Evolutionary conservation across 441 rosid genomes (phyloP).

Genomic region (Capsella rubella): DNA sequence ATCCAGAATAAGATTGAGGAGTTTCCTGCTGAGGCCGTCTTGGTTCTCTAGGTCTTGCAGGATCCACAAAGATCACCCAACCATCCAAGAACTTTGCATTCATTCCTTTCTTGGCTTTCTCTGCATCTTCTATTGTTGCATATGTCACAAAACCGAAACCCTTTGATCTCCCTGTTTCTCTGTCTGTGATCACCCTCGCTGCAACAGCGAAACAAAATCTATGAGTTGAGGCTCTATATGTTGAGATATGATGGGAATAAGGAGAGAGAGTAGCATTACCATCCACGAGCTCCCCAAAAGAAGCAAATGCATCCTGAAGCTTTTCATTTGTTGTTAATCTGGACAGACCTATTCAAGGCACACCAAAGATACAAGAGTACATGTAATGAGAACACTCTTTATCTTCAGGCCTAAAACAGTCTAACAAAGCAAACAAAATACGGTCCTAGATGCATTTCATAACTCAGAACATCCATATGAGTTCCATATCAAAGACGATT

Average conservation of each 20-base stretch:
- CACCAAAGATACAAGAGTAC: slow-evolving; percentile 12
- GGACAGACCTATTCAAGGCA: slow-evolving; percentile 65
- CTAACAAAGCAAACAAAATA: background rate
- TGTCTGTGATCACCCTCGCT: slow-evolving; percentile 77
- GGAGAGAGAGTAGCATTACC: slow-evolving; percentile 45
- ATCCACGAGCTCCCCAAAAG: slow-evolving; percentile 81
- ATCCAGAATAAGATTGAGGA: slow-evolving; percentile 46
- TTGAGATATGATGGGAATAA: background rate
- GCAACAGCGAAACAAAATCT: slow-evolving; percentile 22
- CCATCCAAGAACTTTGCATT: slow-evolving; percentile 91
- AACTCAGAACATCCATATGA: background rate
- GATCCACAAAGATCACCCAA: slow-evolving; percentile 96
- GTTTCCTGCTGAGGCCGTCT: slow-evolving; percentile 54
- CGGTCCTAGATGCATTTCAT: background rate
- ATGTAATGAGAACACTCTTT: background rate
- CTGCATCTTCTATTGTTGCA: slow-evolving; percentile 78
- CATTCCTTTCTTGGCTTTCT: slow-evolving; percentile 83
- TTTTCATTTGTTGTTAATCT: slow-evolving; percentile 78
- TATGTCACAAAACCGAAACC: slow-evolving; percentile 86
- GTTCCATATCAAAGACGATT: background rate
- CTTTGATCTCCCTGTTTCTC: slow-evolving; percentile 76
- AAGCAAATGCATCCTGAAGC: slow-evolving; percentile 76
- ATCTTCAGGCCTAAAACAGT: background rate
- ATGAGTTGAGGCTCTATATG: background rate
- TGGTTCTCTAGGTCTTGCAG: slow-evolving; percentile 80